A percentile compares a stretch with the other conserved stretches of the same genome.
phyloP scores from a whole-genome alignment of 352 stramenopile species.

The Phytophthora vignae region DNA sequence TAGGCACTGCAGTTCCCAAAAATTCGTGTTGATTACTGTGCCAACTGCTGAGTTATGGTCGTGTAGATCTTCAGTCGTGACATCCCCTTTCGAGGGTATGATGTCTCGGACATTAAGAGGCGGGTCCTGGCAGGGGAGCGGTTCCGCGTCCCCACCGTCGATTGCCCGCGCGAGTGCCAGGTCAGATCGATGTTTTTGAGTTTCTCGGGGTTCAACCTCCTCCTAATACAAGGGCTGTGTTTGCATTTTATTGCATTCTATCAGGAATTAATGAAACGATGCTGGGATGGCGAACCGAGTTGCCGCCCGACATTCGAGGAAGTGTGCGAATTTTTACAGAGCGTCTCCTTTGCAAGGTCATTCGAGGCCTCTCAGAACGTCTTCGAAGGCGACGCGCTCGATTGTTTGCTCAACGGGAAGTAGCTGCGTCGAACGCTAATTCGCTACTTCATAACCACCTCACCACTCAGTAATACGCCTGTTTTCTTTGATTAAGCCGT shows the following conservation, averaged over 20 bases:
- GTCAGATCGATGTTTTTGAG: constrained; percentile 18
- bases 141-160: constrained; percentile 77
- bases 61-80: constrained; percentile 81
- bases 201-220: background rate
- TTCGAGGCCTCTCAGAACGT: constrained; percentile 48
- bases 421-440: constrained; percentile 17
- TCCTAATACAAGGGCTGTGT: background rate
- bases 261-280: constrained; percentile 71
- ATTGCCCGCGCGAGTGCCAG: constrained; percentile 69
- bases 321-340: constrained; percentile 54
- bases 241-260: constrained; percentile 17
- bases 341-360: constrained; percentile 39
- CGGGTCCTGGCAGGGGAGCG: constrained; percentile 79
- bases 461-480: background rate
- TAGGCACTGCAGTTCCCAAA: constrained; percentile 8
- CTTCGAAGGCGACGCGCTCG: constrained; percentile 66
- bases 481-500: constrained; percentile 27
- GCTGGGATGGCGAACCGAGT: constrained; percentile 68
- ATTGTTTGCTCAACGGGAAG: constrained; percentile 53
- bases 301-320: constrained; percentile 67
- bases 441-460: background rate
- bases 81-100: constrained; percentile 79
- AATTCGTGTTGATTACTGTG: background rate
- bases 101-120: constrained; percentile 73
- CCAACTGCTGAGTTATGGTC: background rate